Base-by-base conservation (phyloP, 176 grass and related monocot genomes). In the Elaeis guineensis region DNA sequence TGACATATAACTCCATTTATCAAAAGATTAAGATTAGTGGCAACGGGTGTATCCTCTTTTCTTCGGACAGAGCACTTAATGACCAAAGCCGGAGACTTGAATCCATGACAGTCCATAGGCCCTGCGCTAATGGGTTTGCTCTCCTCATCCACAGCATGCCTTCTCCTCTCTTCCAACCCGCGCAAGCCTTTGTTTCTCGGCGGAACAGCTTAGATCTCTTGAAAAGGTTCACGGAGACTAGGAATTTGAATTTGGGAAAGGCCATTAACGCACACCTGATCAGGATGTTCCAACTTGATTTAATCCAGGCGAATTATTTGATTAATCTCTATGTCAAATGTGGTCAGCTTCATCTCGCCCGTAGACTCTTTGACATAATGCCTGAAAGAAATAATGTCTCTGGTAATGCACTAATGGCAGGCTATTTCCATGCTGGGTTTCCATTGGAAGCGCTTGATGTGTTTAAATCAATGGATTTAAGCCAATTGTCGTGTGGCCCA, bases 311-410 rank as follows among this genome's bases (percentile, higher is more conserved):
- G 57, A 93, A 93, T 58, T 58, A 88, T 73, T 72, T 89, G 49
- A 61, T 94, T 22, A 28, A 56, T 16, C 54, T 88, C 35, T 94
- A 85, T n/a, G 62, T 30, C 3, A 84, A 69, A 65, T 88, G 80
- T 56, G 77, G 72, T 69, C 66, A 30, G 23, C 22, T 89, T 16
- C 23, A 21, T 6, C 30, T 74, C 3, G 84, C 89, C 6, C 80
- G 57, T 58, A 59, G 55, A 7, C 50, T 88, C 50, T 94, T 94
- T 48, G 84, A 94, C 24, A 77, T 51, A 71, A 88, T 84, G 80
- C 77, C 80, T 15, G 66, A 51, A 17, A 71, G 77, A 63, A 94
- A 88, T 21, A 50, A 63, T 6, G 89, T 81, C 2, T 88, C 84
- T 5, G 63, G 49, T 59, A 84, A 82, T 25, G 67, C 74, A 19